Evolutionary conservation across 2,329 filamentous ascomycete species (phyloP).

Genomic region (Cladophialophora carrionii): DNA sequence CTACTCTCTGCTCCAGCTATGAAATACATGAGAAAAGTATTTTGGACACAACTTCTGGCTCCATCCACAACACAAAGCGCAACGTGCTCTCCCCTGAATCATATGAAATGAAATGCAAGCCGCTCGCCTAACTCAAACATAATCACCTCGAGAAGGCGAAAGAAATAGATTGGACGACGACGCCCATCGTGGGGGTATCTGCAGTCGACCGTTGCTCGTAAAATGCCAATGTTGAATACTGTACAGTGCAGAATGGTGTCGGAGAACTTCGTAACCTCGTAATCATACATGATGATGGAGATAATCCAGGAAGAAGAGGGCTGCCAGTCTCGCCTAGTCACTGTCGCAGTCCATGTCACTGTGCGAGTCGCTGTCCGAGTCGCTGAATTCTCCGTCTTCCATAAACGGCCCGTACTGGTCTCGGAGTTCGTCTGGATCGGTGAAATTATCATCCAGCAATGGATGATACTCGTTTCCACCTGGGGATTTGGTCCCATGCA

Average conservation of each 20-base stretch:
- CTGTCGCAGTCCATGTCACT: conserved; percentile 29
- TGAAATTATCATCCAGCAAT: conserved; percentile 27
- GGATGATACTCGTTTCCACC: conserved; percentile 30
- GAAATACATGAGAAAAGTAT: conserved; percentile 15
- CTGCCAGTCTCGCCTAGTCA: conserved; percentile 17
- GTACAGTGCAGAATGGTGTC: conserved; percentile 20
- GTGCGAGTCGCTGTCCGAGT: conserved; percentile 26
- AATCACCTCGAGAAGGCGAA: conserved; percentile 13
- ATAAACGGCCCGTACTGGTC: conserved; percentile 31
- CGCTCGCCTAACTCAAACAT: conserved; percentile 5
- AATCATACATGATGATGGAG: conserved; percentile 21
- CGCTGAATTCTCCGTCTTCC: conserved; percentile 24
- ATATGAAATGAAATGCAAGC: conserved; percentile 11
- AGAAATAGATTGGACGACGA: conserved; percentile 18
- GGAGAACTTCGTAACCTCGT: conserved; percentile 28
- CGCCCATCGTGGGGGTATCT: conserved; percentile 27
- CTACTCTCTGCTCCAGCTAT: conserved; percentile 6
- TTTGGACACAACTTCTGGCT: conserved; percentile 10
- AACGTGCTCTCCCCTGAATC: conserved; percentile 1
- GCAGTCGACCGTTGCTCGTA: conserved; percentile 30
- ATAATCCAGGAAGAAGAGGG: conserved; percentile 3
- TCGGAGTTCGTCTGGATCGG: conserved; percentile 30
- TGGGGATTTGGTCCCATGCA: conserved; percentile 14
- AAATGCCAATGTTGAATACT: conserved; percentile 28
- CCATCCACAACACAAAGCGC: conserved; percentile 15